phyloP scores from a whole-genome alignment of 441 rosid species.

The Corymbia citriodora region DNA sequence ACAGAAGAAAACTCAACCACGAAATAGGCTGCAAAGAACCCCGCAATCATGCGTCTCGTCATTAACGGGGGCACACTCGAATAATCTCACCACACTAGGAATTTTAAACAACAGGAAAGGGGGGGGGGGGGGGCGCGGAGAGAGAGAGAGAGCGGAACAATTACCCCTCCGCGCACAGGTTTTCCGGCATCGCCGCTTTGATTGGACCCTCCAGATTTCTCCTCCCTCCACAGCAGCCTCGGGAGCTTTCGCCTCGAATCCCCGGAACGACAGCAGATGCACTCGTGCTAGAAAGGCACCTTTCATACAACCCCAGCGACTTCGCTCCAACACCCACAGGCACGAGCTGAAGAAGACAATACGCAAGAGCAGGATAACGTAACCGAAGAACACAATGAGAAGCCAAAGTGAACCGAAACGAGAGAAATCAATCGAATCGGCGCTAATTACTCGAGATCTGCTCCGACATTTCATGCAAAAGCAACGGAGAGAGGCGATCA shows the following conservation, averaged over 20 bases:
- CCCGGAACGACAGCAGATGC: slow-evolving; percentile 6
- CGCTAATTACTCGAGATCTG: neutral
- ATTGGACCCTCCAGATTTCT: slow-evolving; percentile 48
- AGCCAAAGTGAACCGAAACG: neutral
- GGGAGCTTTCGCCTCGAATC: neutral
- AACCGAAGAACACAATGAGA: neutral
- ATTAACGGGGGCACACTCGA: neutral
- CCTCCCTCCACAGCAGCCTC: slow-evolving; percentile 32
- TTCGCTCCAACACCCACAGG: slow-evolving; percentile 23
- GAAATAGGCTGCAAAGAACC: slow-evolving; percentile 64
- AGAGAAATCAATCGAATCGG: neutral
- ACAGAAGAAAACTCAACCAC: slow-evolving; percentile 82
- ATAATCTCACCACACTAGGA: neutral
- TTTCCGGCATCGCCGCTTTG: slow-evolving; percentile 51
- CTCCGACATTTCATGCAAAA: neutral
- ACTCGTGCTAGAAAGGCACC: slow-evolving; percentile 26
- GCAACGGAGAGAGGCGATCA: neutral
- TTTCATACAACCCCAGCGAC: slow-evolving; percentile 17
- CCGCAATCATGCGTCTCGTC: neutral
- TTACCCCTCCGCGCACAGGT: slow-evolving; percentile 93
- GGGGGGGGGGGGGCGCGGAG: no score
- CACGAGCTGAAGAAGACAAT: slow-evolving; percentile 12
- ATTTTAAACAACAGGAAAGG: neutral
- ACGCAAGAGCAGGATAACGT: neutral
- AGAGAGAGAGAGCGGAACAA: neutral